Conservation (phyloP, 805 yeast species). For the Hanseniaspora guilliermondii region DNA sequence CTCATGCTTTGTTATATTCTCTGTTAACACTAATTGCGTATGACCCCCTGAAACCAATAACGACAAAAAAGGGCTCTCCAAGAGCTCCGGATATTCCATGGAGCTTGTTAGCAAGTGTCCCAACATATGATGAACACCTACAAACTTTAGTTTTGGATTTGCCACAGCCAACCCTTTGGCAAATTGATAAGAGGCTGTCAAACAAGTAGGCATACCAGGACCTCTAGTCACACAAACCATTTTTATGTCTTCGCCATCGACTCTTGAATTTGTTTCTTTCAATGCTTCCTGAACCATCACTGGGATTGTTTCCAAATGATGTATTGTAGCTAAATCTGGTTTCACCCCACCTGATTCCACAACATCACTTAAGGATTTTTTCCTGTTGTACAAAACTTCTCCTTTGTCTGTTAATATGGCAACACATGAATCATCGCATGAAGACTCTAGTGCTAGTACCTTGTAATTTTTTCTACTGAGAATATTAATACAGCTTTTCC, state of each 20-base stretch:
- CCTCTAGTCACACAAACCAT: constrained; percentile 85
- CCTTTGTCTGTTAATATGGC: constrained; percentile 45
- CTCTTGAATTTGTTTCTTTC: constrained; percentile 14
- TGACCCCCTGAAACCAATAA: constrained; percentile 89
- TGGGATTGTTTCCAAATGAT: constrained; percentile 55
- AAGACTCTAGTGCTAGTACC: constrained; percentile 78
- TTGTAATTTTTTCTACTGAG: constrained; percentile 32
- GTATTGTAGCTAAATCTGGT: constrained; percentile 72
- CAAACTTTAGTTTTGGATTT: constrained; percentile 14
- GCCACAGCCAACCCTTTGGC: constrained; percentile 71
- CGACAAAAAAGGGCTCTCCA: constrained; percentile 54
- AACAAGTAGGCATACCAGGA: constrained; percentile 90
- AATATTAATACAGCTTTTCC: background rate
- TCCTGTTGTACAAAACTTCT: constrained; percentile 40
- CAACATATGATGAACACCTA: constrained; percentile 94
- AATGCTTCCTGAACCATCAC: constrained; percentile 38
- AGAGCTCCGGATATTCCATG: constrained; percentile 32
- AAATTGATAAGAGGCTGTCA: constrained; percentile 67
- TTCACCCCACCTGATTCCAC: constrained; percentile 65
- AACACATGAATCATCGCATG: constrained; percentile 92
- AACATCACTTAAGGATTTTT: constrained; percentile 51
- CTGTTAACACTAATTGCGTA: constrained; percentile 68
- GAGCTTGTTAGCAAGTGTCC: constrained; percentile 74
- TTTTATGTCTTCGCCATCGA: constrained; percentile 38
- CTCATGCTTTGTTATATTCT: constrained; percentile 50